Base-by-base conservation (phyloP, 2,329 filamentous ascomycete genomes). In the Myriangium duriaei region DNA sequence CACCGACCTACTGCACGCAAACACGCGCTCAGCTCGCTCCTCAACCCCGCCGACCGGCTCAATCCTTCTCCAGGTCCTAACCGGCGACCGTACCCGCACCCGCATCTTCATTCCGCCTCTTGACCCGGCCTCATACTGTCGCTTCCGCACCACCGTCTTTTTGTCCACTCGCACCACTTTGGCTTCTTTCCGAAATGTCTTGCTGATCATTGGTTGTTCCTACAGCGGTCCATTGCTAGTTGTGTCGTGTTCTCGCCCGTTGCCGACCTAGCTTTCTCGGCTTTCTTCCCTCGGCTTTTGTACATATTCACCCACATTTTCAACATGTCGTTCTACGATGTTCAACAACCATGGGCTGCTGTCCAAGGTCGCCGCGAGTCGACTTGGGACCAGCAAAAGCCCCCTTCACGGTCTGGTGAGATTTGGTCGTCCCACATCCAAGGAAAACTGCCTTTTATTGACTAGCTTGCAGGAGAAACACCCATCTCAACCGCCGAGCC, bases 321-420 rank as follows among this genome's bases (percentile, higher is more conserved):
- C 17, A 4, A 16, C 29, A 81, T 81, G 74, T 71, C 77, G 51
- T 81, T 77, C 62, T 81, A 80, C 65, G 76, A 81, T 58, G 72
- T 75, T 55, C 71, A 74, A n/a, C n/a, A n/a, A 51, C 59, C 54
- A 46, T 53, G 67, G 63, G 79, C 76, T 72, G 67, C 74, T 45
- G 69, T 72, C 45, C 65, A 73, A 47, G 65, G 68, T 51, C 72
- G 74, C 51, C 72, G 74, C 51, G 78, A 81, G 63, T 59, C 71
- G 14, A 76, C 75, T 32, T 84, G 79, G 79, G 80, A 84, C 51
- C 76, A 81, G 54, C 77, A 77, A 48, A 72, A 71, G 42, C 79
- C 79, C 45, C 78, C 79, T 28, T 79, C 79, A 49, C 75, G 79
- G 54, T 83, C 79, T 57, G 77, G 76, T 80, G 73, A 56, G 68